These are phyloP conservation scores for Melaleuca alternifolia DNA, from an alignment of 345 rosid genomes.

Conservation along the genomic window DNA sequence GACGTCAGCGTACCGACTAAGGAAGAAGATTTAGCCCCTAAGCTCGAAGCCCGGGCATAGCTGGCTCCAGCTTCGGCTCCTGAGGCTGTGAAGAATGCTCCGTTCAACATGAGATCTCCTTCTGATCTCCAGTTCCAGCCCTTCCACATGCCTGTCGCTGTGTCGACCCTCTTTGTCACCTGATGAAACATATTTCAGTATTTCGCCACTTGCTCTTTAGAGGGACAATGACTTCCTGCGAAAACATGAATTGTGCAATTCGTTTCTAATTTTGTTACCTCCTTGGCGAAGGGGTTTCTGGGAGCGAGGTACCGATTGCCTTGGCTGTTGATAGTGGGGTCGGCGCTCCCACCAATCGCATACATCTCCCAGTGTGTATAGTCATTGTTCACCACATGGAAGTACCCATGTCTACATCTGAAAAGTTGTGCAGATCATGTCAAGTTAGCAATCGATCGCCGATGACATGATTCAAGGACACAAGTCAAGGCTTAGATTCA, in stretches of 20 bases:
- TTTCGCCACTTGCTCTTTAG: neutral
- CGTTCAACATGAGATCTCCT: constrained; percentile 36
- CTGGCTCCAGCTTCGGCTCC: constrained; percentile 34
- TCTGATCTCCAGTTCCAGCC: constrained; percentile 45
- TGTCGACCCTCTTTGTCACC: constrained; percentile 42
- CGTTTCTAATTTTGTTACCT: constrained; percentile 11
- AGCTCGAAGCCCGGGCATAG: constrained; percentile 40
- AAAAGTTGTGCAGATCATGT: neutral
- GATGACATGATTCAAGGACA: neutral
- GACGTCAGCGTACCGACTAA: constrained; percentile 24
- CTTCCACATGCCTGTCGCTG: constrained; percentile 17
- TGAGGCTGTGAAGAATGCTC: constrained; percentile 39
- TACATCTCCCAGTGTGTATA: constrained; percentile 99
- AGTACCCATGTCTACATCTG: constrained; percentile 97
- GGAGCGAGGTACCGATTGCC: constrained; percentile 96
- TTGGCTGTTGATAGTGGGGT: constrained; percentile 96
- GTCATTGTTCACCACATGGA: constrained; percentile 98
- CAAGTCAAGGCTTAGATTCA: neutral
- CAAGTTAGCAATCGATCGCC: neutral
- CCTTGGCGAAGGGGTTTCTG: constrained; percentile 47
- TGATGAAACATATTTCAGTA: neutral
- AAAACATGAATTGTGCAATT: neutral
- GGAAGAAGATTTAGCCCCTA: constrained; percentile 39
- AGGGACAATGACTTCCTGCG: neutral
- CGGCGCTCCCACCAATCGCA: constrained; percentile 98